phyloP scores from a whole-genome alignment of 768 basidiomycete genomes.

The Leucocoprinus leucothites region DNA sequence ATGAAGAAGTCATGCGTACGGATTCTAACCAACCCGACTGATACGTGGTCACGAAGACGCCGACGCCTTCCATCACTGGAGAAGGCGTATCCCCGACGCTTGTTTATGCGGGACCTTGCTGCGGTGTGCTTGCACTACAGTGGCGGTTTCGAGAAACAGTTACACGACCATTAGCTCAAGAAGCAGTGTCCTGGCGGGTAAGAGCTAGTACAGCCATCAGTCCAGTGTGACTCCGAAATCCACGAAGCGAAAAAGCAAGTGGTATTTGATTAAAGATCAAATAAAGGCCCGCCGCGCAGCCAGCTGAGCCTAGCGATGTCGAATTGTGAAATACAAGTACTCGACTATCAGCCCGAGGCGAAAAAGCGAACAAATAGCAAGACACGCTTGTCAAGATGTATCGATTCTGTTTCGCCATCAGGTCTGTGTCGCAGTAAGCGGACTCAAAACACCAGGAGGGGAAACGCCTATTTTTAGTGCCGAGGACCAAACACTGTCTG shows the following conservation, averaged over 20 bases:
- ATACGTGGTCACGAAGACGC: too few relatives aligned
- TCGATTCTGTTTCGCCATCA: constrained; percentile 11
- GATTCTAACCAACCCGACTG: too few relatives aligned
- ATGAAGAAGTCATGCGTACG: too few relatives aligned
- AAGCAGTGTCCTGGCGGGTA: not conserved
- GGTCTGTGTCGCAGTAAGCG: constrained; percentile 18
- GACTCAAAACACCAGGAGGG: not conserved
- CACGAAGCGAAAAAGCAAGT: constrained; percentile 11
- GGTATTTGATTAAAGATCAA: not conserved
- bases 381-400: constrained; percentile 19
- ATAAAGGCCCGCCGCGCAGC: constrained; percentile 5
- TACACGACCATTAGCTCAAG: constrained; percentile 2
- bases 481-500: constrained; percentile 21
- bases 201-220: constrained; percentile 5
- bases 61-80: constrained; percentile 2
- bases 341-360: constrained; percentile 10
- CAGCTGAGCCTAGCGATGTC: not conserved
- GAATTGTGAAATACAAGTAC: not conserved
- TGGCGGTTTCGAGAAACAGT: constrained; percentile 3
- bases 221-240: constrained; percentile 8
- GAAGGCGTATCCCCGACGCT: not conserved
- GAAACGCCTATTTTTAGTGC: constrained; percentile 20
- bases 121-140: too few relatives aligned
- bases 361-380: constrained; percentile 14
- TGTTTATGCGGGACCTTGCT: too few relatives aligned